Evolutionary conservation across 2,329 filamentous ascomycete genomes (phyloP), one percentile per base, ranked within the genome.

Genomic region (Fusarium sp.): DNA sequence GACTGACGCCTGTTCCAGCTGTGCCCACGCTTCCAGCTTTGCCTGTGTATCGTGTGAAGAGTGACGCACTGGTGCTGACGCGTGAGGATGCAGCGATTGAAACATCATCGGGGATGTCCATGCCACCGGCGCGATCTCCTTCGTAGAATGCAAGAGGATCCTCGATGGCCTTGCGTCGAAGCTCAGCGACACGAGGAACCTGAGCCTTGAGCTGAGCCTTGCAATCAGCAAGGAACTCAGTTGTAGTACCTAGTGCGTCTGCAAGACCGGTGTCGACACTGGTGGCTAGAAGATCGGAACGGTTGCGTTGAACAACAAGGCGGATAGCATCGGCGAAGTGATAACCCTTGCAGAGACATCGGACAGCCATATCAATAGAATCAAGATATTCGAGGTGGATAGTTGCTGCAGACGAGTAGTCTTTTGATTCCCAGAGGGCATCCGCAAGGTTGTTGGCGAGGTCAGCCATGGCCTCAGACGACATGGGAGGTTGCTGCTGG

Each of bases 191-290:
- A 19, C 96, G 91, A 0, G 95, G 94, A 0, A 97, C 89, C 77
- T 99, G 96, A 0, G 93, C 92, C 48, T 85, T 84, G 5, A 98
- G 85, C 79, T 99, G 96, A 0, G 85, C 85, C 78, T 93, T 93
- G 87, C 95, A 98, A 79, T 99, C 96, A 3, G 96, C 93, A 13
- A 99, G 88, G 63, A 98, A 90, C 77, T 98, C 96, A 1, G 94
- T 97, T 74, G 91, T 94, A 55, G 88, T 89, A 23, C 91, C 91
- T 59, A 96, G 90, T 3, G 92, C 90, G 61, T 98, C 95, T 6
- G 90, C 87, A 8, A 99, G 88, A 2, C 92, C 93, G 0, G 87
- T 80, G 77, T 99, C 95, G 16, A 99, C 85, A 56, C 92, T 87
- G 1, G 86, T 81, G 8, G 80, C 81, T 34, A 98, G 85, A 7